Evolutionary conservation across 176 grass and related monocot genomes (phyloP).

Genomic region (Aechmea fasciata): DNA sequence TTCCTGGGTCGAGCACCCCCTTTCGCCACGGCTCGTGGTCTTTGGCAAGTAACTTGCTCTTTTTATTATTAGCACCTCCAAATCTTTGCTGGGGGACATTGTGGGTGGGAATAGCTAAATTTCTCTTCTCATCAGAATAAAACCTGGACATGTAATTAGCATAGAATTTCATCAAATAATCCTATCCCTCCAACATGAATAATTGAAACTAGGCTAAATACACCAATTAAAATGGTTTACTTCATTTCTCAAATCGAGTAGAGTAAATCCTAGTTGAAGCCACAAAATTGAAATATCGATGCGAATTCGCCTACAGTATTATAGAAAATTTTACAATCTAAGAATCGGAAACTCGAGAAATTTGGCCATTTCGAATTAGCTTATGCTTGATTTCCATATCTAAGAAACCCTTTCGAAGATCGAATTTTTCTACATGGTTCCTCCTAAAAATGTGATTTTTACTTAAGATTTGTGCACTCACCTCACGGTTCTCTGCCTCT

Average conservation of each 20-base stretch:
- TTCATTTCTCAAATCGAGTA: too few species aligned
- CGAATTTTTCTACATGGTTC: neutral
- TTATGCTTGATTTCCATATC: neutral
- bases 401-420: neutral
- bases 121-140: slow-evolving; percentile 55
- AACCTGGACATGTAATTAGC: slow-evolving; percentile 32
- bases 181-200: neutral
- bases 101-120: slow-evolving; percentile 41
- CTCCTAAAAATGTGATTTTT: neutral
- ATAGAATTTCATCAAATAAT: neutral
- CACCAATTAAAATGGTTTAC: too few species aligned
- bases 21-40: slow-evolving; percentile 39
- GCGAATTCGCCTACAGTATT: too few species aligned
- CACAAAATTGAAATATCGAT: too few species aligned
- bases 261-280: too few species aligned
- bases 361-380: neutral
- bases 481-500: slow-evolving; percentile 73
- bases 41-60: slow-evolving; percentile 40
- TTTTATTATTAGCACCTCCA: slow-evolving; percentile 25
- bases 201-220: neutral
- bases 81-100: slow-evolving; percentile 34
- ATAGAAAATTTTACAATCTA: too few species aligned
- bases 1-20: slow-evolving; percentile 67
- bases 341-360: too few species aligned
- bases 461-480: slow-evolving; percentile 24